Evolutionary conservation across 352 stramenopile genomes (phyloP).

Genomic region (Phytopythium ostracodes): DNA sequence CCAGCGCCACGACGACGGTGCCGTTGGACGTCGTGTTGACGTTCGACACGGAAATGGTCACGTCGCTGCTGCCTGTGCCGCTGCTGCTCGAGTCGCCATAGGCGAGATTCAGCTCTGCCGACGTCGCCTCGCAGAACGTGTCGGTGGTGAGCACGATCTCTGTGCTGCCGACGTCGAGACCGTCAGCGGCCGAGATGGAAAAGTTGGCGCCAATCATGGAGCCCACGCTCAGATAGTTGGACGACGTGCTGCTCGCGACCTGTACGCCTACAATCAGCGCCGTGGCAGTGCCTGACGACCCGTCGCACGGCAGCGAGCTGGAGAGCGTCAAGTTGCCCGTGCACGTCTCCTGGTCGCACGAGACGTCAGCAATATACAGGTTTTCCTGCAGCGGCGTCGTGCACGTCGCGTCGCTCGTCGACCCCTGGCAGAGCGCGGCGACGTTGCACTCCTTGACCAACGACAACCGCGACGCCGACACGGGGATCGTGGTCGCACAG

Average conservation of each 20-base stretch:
- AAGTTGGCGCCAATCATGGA: constrained; percentile 33
- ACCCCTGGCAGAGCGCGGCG: constrained; percentile 51
- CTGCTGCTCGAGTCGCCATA: constrained; percentile 9
- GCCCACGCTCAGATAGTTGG: constrained; percentile 40
- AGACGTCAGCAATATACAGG: constrained; percentile 31
- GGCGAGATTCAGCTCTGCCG: constrained; percentile 32
- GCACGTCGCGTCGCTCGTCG: constrained; percentile 37
- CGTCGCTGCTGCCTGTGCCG: constrained; percentile 5
- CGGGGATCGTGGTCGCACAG: constrained; percentile 35
- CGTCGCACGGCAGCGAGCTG: constrained; percentile 43
- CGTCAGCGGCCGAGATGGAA: constrained; percentile 33
- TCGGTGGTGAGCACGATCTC: constrained; percentile 34
- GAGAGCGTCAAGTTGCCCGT: constrained; percentile 41
- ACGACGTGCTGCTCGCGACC: constrained; percentile 44
- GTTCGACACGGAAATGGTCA: constrained; percentile 24
- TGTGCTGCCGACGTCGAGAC: constrained; percentile 26
- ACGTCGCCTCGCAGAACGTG: constrained; percentile 30
- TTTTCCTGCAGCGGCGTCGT: constrained; percentile 30
- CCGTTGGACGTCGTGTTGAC: constrained; percentile 39
- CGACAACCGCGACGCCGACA: constrained; percentile 57
- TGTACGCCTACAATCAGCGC: constrained; percentile 46
- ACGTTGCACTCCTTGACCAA: constrained; percentile 46
- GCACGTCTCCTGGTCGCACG: constrained; percentile 40
- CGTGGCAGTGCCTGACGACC: constrained; percentile 20
- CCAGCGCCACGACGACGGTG: constrained; percentile 34